Base-by-base conservation (phyloP, 106 monocot species). In the Dioscorea zingiberensis region DNA sequence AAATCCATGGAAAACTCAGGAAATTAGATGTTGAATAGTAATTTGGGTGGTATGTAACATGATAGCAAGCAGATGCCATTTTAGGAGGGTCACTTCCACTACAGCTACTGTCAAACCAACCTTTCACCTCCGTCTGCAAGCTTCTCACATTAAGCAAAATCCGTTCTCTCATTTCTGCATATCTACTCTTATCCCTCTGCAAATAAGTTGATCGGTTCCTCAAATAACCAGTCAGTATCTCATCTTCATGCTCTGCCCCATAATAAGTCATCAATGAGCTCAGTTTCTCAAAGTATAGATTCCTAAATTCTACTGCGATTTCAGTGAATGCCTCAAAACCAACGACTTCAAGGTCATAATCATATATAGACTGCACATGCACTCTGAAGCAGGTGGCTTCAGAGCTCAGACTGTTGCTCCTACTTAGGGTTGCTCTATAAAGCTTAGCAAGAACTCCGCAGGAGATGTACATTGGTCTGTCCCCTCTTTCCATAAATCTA, bases 401-500 rank as follows among this genome's bases (percentile, higher is more conserved):
- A 12, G 48, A 30, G 18, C 54, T 71, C 18, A 32, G 26, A 21
- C 51, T 55, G 27, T 57, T 60, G 0, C 27, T 24, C 29, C 55
- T 48, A 22, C 29, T 27, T 17, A 29, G 22, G 13, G 77, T 67
- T 19, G 61, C 76, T 32, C 77, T 65, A 25, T 89, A 93, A 53
- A 98, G 84, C 26, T 89, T 98, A 7, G 93, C 98, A 9, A 98
- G 62, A 57, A 84, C 64, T n/a, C 89, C 89, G 0, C 27, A 73
- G 0, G 98, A 98, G 27, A 38, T 58, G 64, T 89, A 93, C 62
- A 54, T 84, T 21, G 84, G 75, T 59, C 65, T 86, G 25, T 89
- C 93, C 57, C 54, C 65, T 66, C 98, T 83, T 45, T 93, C 98
- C 98, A 98, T 93, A 98, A 98, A 78, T 98, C 89, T 14, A 93